Conservation (phyloP, 495 filamentous ascomycete genomes). For the Penicillium macrosclerotiorum region DNA sequence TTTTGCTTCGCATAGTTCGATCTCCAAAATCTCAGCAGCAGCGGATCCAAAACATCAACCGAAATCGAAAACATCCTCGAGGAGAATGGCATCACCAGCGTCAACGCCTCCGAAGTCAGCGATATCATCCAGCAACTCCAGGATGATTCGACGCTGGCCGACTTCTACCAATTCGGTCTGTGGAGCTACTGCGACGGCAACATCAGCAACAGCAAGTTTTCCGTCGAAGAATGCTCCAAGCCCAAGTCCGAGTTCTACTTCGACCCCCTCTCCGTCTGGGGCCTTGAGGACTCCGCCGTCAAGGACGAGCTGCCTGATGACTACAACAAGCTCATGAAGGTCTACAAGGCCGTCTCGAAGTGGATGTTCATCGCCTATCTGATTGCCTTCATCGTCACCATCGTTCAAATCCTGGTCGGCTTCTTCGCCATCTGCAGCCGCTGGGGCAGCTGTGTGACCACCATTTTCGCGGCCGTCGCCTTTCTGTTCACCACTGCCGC, state of each 20-base stretch:
- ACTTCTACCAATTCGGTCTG: conserved; percentile 78
- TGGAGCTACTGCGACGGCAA: conserved; percentile 82
- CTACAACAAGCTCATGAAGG: conserved; percentile 61
- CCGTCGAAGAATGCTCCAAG: conserved; percentile 51
- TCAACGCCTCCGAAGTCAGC: conserved; percentile 30
- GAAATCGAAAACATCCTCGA: conserved; percentile 26
- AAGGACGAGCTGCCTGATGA: conserved; percentile 61
- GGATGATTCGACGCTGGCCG: conserved; percentile 57
- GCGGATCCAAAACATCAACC: conserved; percentile 17
- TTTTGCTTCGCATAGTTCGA: conserved; percentile 31
- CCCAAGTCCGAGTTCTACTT: conserved; percentile 71
- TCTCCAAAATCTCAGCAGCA: conserved; percentile 36
- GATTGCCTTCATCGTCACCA: conserved; percentile 67
- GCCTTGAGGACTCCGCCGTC: conserved; percentile 53
- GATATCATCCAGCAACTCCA: conserved; percentile 32
- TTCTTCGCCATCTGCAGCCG: conserved; percentile 66
- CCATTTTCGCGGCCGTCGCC: conserved; percentile 62
- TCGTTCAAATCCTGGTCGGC: conserved; percentile 67
- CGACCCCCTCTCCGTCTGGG: conserved; percentile 63
- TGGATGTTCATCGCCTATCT: conserved; percentile 77
- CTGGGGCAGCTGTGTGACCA: conserved; percentile 73
- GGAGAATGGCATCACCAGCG: conserved; percentile 26
- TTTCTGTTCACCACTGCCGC: conserved; percentile 58
- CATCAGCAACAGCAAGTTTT: conserved; percentile 46
- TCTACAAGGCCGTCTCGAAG: conserved; percentile 68